Conservation (phyloP, 768 basidiomycete genomes). For the Trametes sanguinea region DNA sequence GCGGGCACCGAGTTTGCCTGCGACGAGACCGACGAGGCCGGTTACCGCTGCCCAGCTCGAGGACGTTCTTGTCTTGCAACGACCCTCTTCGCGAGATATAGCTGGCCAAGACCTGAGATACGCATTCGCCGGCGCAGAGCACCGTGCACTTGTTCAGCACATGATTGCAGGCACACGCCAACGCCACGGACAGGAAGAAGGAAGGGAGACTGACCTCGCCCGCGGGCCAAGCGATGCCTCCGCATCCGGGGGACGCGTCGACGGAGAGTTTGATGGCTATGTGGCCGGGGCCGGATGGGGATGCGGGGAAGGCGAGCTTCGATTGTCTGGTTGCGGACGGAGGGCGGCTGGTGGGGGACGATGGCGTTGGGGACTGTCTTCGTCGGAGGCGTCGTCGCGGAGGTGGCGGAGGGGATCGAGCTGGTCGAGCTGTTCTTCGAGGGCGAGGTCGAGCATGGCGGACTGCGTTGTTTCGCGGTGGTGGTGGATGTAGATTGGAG, state of each 20-base stretch:
- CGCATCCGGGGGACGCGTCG: slow-evolving; percentile 86
- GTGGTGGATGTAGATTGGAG: neutral
- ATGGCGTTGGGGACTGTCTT: slow-evolving; percentile 35
- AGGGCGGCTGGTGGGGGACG: slow-evolving; percentile 56
- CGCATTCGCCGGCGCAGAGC: neutral
- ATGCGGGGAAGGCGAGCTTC: slow-evolving; percentile 48
- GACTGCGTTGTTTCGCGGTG: neutral
- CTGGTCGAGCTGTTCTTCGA: slow-evolving; percentile 57
- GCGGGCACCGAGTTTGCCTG: slow-evolving; percentile 61
- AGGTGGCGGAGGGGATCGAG: slow-evolving; percentile 64
- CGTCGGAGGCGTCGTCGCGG: slow-evolving; percentile 41
- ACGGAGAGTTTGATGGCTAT: slow-evolving; percentile 57
- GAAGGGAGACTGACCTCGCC: slow-evolving; percentile 64
- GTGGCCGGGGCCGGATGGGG: slow-evolving; percentile 23
- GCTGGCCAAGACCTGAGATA: slow-evolving; percentile 68
- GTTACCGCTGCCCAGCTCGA: slow-evolving; percentile 93
- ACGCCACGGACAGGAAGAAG: neutral
- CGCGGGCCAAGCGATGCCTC: slow-evolving; percentile 91
- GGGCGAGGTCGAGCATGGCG: slow-evolving; percentile 40
- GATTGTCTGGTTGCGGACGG: slow-evolving; percentile 50
- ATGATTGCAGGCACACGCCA: neutral
- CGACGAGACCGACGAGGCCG: slow-evolving; percentile 87
- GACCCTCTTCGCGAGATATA: slow-evolving; percentile 68
- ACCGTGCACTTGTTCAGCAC: neutral
- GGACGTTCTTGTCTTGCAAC: slow-evolving; percentile 56